Base-by-base conservation (phyloP, 2,329 filamentous ascomycete genomes). In the Penicillium hordei region DNA sequence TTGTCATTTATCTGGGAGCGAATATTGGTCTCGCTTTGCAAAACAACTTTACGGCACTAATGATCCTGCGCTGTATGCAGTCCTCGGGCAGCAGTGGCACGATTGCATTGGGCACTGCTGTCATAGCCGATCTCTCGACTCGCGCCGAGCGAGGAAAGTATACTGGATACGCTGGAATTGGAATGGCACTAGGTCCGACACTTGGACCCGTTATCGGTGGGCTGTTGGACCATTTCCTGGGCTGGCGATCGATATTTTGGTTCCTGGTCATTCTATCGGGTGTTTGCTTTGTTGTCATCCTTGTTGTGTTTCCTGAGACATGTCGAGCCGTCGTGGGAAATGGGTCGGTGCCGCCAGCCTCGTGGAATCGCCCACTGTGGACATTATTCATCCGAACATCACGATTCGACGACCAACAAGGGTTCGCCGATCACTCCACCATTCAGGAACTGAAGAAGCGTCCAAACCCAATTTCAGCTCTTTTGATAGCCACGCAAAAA, bases 231-330 rank as follows among this genome's bases (percentile, higher is more conserved):
- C 78, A 88, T 61, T 88, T 82, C 59, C 78, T 88, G 0, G 86
- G 85, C 9, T 90, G 87, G 87, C 76, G 83, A n/a, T 79, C 83
- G 54, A 84, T 89, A 55, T 89, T 89, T 65, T 89, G 86, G 86
- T 88, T 89, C 66, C 79, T 87, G 55, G 79, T 83, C 38, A 86
- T 89, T 38, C 73, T 74, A 1, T 69, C 73, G 0, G 65, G 63
- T 0, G 70, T 65, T 4, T 71, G 75, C 0, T 83, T 82, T 70
- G 70, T 87, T 29, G 58, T 87, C 3, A 79, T 84, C 0, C 83
- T 84, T 58, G 65, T 81, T 3, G 62, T 87, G 12, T 77, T 83
- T 5, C 88, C 86, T 0, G 79, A 81, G 60, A 81, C 78, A 1
- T 71, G 70, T 38, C 70, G 78, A 12, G 72, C 69, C 13, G 65